Evolutionary conservation across 441 rosid genomes (phyloP), one percentile per base, ranked within the genome.

Genomic region (Daphne laureola): DNA sequence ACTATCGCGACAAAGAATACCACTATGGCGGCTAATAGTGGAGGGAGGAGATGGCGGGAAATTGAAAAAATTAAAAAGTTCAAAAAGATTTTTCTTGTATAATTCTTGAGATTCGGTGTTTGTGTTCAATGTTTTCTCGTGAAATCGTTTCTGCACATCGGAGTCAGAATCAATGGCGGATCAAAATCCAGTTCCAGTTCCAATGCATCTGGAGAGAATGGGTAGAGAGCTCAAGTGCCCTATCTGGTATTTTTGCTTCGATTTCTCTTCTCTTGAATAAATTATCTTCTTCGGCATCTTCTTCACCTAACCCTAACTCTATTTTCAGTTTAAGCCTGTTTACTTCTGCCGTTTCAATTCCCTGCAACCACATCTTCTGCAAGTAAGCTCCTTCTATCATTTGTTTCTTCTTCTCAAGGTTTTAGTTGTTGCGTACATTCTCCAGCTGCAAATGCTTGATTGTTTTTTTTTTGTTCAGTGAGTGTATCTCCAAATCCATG

Each of bases 151-250:
- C 38, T 31, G 4, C 9, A 8, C 8, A 31, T 31, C 38, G 38
- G 38, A 9, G 8, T 31, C 38, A 11, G 38, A 31, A 7, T 31
- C 38, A 41, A 87, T 91, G 98, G 90, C 60, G 58, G 93, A 83
- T 58, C 67, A 63, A 42, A 68, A 41, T 57, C 38, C 38, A 31
- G 38, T 31, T 31, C 38, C 38, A 31, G 11, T 31, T 31, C 38
- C 38, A 31, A 31, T 31, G 38, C 82, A 86, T 49, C 74, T 92
- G 40, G 97, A 86, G 81, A 89, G 61, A 70, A 81, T 92, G 98
- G 94, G 96, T 64, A 70, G 85, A 61, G 98, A 92, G 69, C 88
- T 89, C 73, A 84, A 86, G 67, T 92, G 96, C 67, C 96, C 98
- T 2, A 83, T 91, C 61, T 87, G 98, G 98, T 90, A 82, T 40